phyloP scores from a whole-genome alignment of 2,329 filamentous ascomycete species.

The Nemania sp. region DNA sequence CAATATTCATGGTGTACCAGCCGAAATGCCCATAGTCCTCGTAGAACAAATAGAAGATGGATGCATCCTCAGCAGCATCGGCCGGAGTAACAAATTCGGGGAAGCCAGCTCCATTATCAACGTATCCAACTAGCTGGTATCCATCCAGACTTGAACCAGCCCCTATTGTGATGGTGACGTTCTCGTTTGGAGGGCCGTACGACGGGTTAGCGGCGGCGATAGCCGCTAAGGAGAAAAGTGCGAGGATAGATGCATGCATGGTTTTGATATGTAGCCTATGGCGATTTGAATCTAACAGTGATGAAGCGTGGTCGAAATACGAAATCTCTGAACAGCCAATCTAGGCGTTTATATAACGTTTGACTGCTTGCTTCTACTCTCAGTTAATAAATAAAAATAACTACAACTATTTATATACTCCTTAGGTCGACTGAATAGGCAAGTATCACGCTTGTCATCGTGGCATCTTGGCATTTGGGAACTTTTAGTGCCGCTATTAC shows the following conservation, averaged over 20 bases:
- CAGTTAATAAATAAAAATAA: too few species aligned
- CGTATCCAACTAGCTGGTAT: slow-evolving; percentile 14
- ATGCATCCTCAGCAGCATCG: neutral
- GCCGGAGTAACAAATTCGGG: slow-evolving; percentile 7
- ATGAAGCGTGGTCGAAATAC: too few species aligned
- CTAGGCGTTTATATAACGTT: too few species aligned
- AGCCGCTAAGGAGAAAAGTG: slow-evolving; percentile 6
- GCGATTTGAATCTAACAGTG: too few species aligned
- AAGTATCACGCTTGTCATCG: too few species aligned
- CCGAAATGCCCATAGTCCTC: slow-evolving; percentile 1
- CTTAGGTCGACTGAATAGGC: too few species aligned
- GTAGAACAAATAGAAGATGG: slow-evolving; percentile 1
- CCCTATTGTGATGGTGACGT: slow-evolving; percentile 15
- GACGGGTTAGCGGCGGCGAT: slow-evolving; percentile 3
- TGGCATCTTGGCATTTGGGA: too few species aligned
- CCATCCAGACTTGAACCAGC: slow-evolving; percentile 16
- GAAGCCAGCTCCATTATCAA: neutral
- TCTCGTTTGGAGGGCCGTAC: slow-evolving; percentile 6
- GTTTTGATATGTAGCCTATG: too few species aligned
- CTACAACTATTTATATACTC: too few species aligned
- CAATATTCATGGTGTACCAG: slow-evolving; percentile 2
- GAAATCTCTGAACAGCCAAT: too few species aligned
- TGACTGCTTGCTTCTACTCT: too few species aligned
- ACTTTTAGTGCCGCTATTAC: too few species aligned
- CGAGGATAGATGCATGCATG: slow-evolving; percentile 10